phyloP scores from a whole-genome alignment of 345 rosid genomes.

The Laguncularia racemosa region DNA sequence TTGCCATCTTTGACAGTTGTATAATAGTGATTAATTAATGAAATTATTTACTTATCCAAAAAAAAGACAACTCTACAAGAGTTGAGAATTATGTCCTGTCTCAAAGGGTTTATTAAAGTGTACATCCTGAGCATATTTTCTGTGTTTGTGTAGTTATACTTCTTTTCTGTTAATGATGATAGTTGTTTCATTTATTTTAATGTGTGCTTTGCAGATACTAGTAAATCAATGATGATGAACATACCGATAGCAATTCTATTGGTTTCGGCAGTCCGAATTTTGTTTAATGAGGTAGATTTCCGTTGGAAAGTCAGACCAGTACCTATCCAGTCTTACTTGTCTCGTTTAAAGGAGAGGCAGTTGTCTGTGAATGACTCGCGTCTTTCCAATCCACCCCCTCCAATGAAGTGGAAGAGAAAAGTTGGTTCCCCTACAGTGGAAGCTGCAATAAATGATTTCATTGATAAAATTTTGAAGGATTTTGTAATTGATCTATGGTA shows the following conservation, averaged over 20 bases:
- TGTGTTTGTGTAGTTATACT: neutral
- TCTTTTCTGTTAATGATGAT: neutral
- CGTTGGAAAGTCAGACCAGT: constrained; percentile 45
- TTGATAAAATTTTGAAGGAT: constrained; percentile 77
- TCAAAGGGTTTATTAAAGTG: too few relatives aligned
- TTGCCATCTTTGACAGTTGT: too few relatives aligned
- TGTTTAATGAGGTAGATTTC: constrained; percentile 64
- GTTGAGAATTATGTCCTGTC: too few relatives aligned
- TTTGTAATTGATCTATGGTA: constrained; percentile 89
- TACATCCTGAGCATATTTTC: neutral
- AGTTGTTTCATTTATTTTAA: neutral
- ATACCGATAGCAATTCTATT: constrained; percentile 69
- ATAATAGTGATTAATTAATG: too few relatives aligned
- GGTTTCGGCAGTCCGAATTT: constrained; percentile 39
- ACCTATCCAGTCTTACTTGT: constrained; percentile 30
- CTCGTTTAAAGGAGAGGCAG: constrained; percentile 62
- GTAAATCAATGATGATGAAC: constrained; percentile 94
- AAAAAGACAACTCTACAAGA: too few relatives aligned
- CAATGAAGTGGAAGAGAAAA: constrained; percentile 68
- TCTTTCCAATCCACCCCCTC: constrained; percentile 42
- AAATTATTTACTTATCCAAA: too few relatives aligned
- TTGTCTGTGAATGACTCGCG: constrained; percentile 72
- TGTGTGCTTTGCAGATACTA: constrained; percentile 56
- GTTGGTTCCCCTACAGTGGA: constrained; percentile 83
- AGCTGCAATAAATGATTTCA: constrained; percentile 60